Conservation (phyloP, 1,139 yeast species). For the Kodamaea derodonti region DNA sequence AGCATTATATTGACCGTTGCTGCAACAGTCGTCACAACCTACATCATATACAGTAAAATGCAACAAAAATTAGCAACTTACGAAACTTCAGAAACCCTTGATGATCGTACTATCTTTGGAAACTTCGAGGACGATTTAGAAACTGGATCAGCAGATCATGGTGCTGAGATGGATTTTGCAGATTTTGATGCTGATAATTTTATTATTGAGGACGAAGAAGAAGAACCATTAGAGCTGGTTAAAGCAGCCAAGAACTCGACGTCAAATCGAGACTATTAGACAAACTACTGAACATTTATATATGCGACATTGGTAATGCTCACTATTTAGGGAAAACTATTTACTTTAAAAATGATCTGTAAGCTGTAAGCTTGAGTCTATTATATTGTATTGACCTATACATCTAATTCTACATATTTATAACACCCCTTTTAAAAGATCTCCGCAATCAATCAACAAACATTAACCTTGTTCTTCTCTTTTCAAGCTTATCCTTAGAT, state of each 20-base stretch:
- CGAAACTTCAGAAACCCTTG: constrained; percentile 21
- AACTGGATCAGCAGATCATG: not conserved
- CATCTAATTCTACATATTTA: no score
- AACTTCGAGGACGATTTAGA: constrained; percentile 32
- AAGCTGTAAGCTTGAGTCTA: no score
- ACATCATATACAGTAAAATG: constrained; percentile 65
- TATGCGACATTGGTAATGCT: not conserved
- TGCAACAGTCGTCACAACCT: constrained; percentile 63
- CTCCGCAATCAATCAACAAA: no score
- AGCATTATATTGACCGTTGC: constrained; percentile 58
- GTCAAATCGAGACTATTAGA: constrained; percentile 4
- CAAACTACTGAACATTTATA: constrained; percentile 1
- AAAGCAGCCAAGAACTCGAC: not conserved
- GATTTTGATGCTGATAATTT: constrained; percentile 38
- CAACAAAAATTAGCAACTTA: constrained; percentile 35
- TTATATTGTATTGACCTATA: no score
- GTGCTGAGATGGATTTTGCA: constrained; percentile 6
- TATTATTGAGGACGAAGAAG: constrained; percentile 30
- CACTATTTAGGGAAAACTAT: no score
- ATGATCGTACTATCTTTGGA: constrained; percentile 35
- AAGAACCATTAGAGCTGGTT: not conserved
- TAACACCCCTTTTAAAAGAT: no score
- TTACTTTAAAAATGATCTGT: no score
- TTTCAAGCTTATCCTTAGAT: constrained; percentile 35
- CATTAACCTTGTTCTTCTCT: constrained; percentile 42